Conservation (phyloP, 306 rosid genomes). For the Vigna hirtella region DNA sequence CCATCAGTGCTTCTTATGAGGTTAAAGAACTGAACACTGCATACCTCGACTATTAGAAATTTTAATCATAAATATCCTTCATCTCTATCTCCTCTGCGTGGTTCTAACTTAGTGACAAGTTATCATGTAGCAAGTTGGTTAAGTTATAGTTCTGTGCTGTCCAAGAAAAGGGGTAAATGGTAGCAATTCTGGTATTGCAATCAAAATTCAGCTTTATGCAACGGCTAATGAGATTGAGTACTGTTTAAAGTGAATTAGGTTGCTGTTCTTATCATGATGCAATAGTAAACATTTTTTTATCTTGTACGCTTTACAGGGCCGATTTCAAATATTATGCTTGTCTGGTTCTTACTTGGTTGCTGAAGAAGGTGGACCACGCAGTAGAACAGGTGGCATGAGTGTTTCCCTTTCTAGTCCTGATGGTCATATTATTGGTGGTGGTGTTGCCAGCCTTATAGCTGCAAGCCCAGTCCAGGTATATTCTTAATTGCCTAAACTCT, state of each 20-base stretch:
- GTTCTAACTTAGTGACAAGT: neutral
- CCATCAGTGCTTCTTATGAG: slow-evolving; percentile 73
- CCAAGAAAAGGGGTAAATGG: neutral
- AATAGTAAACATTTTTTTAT: neutral
- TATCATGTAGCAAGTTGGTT: neutral
- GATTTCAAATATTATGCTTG: slow-evolving; percentile 87
- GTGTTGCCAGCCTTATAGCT: slow-evolving; percentile 76
- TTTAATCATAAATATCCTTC: slow-evolving; percentile 23
- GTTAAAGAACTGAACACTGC: slow-evolving; percentile 50
- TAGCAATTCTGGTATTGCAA: neutral
- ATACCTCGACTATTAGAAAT: neutral
- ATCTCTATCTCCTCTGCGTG: slow-evolving; percentile 7
- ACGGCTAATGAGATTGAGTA: neutral
- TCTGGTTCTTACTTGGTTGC: slow-evolving; percentile 98
- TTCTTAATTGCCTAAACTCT: slow-evolving; percentile 35
- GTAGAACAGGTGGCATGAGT: slow-evolving; percentile 85
- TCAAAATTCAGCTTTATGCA: slow-evolving; percentile 4
- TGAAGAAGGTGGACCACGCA: slow-evolving; percentile 88
- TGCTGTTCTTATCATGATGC: slow-evolving; percentile 21
- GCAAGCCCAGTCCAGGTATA: slow-evolving; percentile 92
- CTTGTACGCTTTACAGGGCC: slow-evolving; percentile 64
- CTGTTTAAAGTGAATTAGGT: slow-evolving; percentile 10
- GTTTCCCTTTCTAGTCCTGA: slow-evolving; percentile 86
- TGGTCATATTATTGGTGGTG: slow-evolving; percentile 91
- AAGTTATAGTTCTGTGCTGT: slow-evolving; percentile 31